phyloP scores from a whole-genome alignment of 2,329 filamentous ascomycete genomes.

The Diatrype stigma region DNA sequence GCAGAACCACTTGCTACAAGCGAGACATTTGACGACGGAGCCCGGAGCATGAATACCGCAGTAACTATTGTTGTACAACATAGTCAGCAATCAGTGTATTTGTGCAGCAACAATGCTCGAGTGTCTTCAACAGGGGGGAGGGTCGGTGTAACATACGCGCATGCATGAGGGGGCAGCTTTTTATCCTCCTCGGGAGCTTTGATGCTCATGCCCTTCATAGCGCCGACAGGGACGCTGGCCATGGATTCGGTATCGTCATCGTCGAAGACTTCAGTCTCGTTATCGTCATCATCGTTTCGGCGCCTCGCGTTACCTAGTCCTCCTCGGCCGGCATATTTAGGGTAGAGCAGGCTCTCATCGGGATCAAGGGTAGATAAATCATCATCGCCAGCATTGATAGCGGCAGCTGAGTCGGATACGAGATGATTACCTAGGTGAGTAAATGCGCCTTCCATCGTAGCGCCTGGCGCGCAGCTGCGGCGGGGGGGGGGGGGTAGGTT shows the following conservation, averaged over 20 bases:
- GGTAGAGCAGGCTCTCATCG: slow-evolving; percentile 78
- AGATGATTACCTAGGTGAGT: slow-evolving; percentile 84
- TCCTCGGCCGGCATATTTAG: slow-evolving; percentile 58
- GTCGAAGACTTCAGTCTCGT: slow-evolving; percentile 76
- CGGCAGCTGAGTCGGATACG: slow-evolving; percentile 76
- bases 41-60: slow-evolving; percentile 96
- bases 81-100: slow-evolving; percentile 19
- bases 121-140: slow-evolving; percentile 2
- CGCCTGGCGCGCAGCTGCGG: slow-evolving; percentile 5
- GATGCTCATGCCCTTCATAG: slow-evolving; percentile 60
- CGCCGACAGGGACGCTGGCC: slow-evolving; percentile 76
- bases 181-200: slow-evolving; percentile 70
- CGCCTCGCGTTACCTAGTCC: slow-evolving; percentile 47
- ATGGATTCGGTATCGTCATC: slow-evolving; percentile 76
- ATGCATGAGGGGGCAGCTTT: slow-evolving; percentile 89
- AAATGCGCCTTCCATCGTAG: slow-evolving; percentile 78
- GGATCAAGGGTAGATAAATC: slow-evolving; percentile 65
- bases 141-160: slow-evolving; percentile 64
- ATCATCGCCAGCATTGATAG: slow-evolving; percentile 84
- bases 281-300: slow-evolving; percentile 83
- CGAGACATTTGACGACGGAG: slow-evolving; percentile 92
- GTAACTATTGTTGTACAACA: slow-evolving; percentile 54
- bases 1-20: slow-evolving; percentile 98
- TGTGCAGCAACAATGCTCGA: background rate
- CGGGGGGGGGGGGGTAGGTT: background rate